Evolutionary conservation across 106 monocot species (phyloP).

Genomic region (Dendrobium officinale): DNA sequence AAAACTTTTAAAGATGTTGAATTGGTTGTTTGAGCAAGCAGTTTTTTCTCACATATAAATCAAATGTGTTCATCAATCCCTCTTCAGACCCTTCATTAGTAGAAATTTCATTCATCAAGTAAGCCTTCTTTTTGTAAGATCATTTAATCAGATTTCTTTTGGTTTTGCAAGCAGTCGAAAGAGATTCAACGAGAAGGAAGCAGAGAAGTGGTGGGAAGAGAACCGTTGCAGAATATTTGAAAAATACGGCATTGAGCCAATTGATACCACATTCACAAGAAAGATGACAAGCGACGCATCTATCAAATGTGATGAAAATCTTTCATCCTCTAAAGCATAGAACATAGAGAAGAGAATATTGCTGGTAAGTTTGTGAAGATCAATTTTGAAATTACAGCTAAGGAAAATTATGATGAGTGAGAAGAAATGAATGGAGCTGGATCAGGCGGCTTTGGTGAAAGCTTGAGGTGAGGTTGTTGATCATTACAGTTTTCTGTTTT

Average conservation of each 20-base stretch:
- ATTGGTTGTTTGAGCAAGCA: too few relatives aligned
- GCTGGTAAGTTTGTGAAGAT: not conserved
- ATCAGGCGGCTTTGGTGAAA: not conserved
- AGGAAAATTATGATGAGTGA: not conserved
- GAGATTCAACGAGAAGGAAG: slow-evolving; percentile 63
- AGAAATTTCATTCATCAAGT: not conserved
- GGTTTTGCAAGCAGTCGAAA: slow-evolving; percentile 39
- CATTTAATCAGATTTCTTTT: not conserved
- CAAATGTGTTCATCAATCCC: too few relatives aligned
- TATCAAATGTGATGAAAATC: not conserved
- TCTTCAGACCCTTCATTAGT: not conserved
- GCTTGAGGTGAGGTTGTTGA: not conserved
- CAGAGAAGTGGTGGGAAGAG: slow-evolving; percentile 75
- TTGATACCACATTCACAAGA: not conserved
- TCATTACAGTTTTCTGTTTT: not conserved
- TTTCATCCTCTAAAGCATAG: not conserved
- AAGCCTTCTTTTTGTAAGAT: not conserved
- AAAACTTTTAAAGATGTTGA: too few relatives aligned
- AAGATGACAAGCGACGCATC: not conserved
- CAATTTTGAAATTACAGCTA: not conserved
- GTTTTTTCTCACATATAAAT: too few relatives aligned
- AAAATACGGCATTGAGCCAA: slow-evolving; percentile 35
- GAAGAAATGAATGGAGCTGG: not conserved
- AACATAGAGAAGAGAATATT: not conserved
- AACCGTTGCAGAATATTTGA: slow-evolving; percentile 44